Conservation (phyloP, 495 filamentous ascomycete species). For the Chaetomium cochliodes region DNA sequence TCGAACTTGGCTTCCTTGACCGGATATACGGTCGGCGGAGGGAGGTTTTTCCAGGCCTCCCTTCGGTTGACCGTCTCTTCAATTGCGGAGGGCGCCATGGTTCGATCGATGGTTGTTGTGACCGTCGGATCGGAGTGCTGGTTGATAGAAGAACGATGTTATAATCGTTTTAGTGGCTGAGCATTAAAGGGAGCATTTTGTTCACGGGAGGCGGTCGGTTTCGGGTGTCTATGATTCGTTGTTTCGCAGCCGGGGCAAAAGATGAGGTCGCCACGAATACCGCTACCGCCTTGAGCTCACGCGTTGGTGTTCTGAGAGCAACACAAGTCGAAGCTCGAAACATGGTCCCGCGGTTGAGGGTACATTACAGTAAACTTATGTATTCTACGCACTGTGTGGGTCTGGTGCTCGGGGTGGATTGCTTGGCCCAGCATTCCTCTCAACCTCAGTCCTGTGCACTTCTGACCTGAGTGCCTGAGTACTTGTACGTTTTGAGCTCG, state of each 20-base stretch:
- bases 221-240: not conserved
- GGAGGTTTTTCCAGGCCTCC: constrained; percentile 43
- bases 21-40: constrained; percentile 46
- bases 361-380: not conserved
- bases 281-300: not conserved
- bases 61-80: constrained; percentile 37
- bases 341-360: not conserved
- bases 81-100: constrained; percentile 48
- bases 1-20: constrained; percentile 78
- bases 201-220: not conserved
- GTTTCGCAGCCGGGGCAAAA: not conserved
- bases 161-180: not conserved
- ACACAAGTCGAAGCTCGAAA: not conserved
- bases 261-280: not conserved
- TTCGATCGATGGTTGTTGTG: not conserved
- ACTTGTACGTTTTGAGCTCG: too few species aligned
- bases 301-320: not conserved
- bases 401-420: too few species aligned
- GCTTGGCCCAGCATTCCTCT: too few species aligned
- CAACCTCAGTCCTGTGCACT: too few species aligned
- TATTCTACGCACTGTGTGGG: not conserved
- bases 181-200: constrained; percentile 18
- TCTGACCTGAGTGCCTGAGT: too few species aligned
- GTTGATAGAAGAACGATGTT: not conserved
- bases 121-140: not conserved